phyloP scores from a whole-genome alignment of 306 rosid genomes.

The Spatholobus suberectus region DNA sequence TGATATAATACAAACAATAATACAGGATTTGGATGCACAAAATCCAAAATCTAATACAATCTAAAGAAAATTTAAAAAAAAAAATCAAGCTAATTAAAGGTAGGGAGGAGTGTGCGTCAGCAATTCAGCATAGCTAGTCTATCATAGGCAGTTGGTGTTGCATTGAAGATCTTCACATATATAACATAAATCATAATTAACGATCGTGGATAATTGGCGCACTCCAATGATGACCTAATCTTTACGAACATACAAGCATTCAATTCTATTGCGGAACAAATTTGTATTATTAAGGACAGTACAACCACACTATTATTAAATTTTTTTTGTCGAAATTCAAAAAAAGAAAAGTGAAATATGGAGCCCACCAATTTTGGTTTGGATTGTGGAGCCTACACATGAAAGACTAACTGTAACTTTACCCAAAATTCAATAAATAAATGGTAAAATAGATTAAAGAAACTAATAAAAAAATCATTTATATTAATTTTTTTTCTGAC shows the following conservation, averaged over 20 bases:
- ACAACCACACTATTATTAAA: neutral
- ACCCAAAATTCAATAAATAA: neutral
- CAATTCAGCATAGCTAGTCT: neutral
- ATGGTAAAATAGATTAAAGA: neutral
- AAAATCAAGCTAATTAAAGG: neutral
- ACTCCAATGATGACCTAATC: neutral
- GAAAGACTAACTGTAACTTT: conserved; percentile 10
- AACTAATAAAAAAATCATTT: neutral
- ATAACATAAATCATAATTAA: neutral
- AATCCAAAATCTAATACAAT: conserved; percentile 4
- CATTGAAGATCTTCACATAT: neutral
- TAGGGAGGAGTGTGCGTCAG: neutral
- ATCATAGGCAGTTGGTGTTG: neutral
- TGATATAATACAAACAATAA: neutral
- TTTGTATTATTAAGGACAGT: neutral
- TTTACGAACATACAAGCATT: neutral
- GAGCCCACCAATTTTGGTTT: conserved; percentile 4
- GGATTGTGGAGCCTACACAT: conserved; percentile 4
- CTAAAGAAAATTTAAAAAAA: neutral
- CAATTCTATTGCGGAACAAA: neutral
- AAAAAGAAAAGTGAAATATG: neutral
- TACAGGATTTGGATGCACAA: neutral
- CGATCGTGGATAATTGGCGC: neutral
- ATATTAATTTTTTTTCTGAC: too few species aligned
- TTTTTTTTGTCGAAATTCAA: neutral